A percentile compares a stretch with the other conserved stretches of the same genome.
Conservation (phyloP, 2,329 filamentous ascomycete species). For the Trichothecium sympodiale region DNA sequence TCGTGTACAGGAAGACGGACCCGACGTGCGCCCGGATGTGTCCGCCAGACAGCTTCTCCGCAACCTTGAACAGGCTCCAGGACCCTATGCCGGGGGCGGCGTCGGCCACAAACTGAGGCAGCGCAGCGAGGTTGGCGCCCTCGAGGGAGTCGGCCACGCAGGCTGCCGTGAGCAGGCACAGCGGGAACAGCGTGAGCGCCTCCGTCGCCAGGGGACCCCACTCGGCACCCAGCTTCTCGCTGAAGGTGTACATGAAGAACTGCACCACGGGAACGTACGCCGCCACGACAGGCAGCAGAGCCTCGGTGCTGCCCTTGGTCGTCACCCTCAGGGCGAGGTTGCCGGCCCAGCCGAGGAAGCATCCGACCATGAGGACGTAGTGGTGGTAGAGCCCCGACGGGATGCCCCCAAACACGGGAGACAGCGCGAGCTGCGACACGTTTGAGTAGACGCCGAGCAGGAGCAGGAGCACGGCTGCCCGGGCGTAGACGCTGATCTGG, state of each 20-base stretch:
- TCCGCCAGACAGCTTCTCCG: slow-evolving; percentile 27
- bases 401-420: slow-evolving; percentile 81
- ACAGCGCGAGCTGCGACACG: slow-evolving; percentile 64
- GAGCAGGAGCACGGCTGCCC: slow-evolving; percentile 16
- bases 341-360: slow-evolving; percentile 61
- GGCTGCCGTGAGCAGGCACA: slow-evolving; percentile 53
- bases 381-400: slow-evolving; percentile 64
- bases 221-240: slow-evolving; percentile 52
- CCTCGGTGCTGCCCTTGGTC: slow-evolving; percentile 31
- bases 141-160: slow-evolving; percentile 56
- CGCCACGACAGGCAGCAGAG: slow-evolving; percentile 60
- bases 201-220: slow-evolving; percentile 71
- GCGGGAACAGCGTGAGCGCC: slow-evolving; percentile 57
- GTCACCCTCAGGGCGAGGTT: slow-evolving; percentile 41
- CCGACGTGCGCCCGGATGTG: slow-evolving; percentile 44
- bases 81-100: slow-evolving; percentile 54
- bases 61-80: slow-evolving; percentile 52
- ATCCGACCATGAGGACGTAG: slow-evolving; percentile 52
- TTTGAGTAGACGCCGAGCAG: slow-evolving; percentile 50
- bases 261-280: slow-evolving; percentile 66
- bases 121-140: slow-evolving; percentile 38
- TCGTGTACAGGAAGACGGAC: slow-evolving; percentile 51
- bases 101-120: slow-evolving; percentile 49
- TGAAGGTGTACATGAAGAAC: slow-evolving; percentile 57
- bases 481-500: slow-evolving; percentile 22